Base-by-base conservation (phyloP, 2,329 filamentous ascomycete genomes). In the Canariomyces notabilis region DNA sequence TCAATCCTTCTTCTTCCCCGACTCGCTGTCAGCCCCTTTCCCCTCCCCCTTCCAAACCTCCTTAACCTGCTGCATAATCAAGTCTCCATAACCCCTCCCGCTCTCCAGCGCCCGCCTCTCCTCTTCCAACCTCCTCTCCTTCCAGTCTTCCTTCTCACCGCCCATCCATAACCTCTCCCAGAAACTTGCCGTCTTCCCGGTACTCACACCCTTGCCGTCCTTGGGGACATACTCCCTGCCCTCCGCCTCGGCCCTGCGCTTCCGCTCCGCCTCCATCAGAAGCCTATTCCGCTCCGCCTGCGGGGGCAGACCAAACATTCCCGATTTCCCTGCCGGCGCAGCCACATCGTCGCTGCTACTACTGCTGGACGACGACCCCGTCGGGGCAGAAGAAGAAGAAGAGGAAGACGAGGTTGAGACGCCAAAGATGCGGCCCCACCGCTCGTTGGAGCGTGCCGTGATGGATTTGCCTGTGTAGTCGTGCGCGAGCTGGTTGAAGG, bases 391-490 rank as follows among this genome's bases (percentile, higher is more conserved):
- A n/a, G n/a, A n/a, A n/a, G n/a, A n/a, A n/a, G n/a, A n/a, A n/a
- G n/a, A n/a, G 20, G 4, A 32, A 11, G 21, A n/a, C 4, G 15
- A 4, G 5, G 16, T 2, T 0, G 21, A 20, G 3, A 49, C 19
- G 19, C 34, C 31, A 34, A 79, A 63, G 35, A 80, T 64, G 14
- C 67, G 67, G 20, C 57, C 57, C 53, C 71, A 57, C 44, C 75
- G 72, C 51, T 57, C 63, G 47, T 61, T 62, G 51, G 77, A 68
- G 7, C 76, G 75, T 52, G 65, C 57, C 57, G 69, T 65, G 49
- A 80, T 69, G 21, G 75, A 77, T 40, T 67, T 67, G 41, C 77
- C 77, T 12, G 71, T 79, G 64, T 75, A 80, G 63, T 79, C 76
- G 63, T 73, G 70, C 39, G 68, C 68, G 33, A 82, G 73, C 62